These are phyloP conservation scores for Bacidia rubella DNA, from an alignment of 495 filamentous ascomycete species.

Conservation along the genomic window DNA sequence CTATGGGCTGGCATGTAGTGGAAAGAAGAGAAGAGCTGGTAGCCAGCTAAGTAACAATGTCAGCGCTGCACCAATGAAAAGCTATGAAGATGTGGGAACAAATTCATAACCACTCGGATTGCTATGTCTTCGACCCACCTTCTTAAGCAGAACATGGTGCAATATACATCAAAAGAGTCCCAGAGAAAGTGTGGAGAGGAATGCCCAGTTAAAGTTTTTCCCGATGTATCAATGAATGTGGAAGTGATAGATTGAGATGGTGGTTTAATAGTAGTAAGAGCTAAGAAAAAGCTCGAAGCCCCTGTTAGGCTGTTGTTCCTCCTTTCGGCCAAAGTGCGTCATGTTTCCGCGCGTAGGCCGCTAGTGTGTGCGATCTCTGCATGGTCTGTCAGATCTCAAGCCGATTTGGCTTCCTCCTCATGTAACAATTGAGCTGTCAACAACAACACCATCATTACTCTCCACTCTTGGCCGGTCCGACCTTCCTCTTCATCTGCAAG, in stretches of 20 bases:
- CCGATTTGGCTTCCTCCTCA: no score
- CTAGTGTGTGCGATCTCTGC: neutral
- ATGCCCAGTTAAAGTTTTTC: no score
- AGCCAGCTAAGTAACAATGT: neutral
- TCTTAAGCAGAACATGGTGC: conserved; percentile 3
- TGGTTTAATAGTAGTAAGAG: neutral
- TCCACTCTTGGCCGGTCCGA: no score
- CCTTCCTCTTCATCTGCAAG: neutral
- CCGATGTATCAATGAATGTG: no score
- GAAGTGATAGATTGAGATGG: no score
- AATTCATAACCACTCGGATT: neutral
- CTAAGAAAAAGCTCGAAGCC: neutral
- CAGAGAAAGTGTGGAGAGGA: no score
- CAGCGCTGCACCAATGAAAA: neutral
- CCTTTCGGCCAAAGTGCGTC: neutral
- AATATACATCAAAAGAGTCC: no score
- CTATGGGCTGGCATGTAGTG: conserved; percentile 47
- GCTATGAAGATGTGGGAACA: neutral
- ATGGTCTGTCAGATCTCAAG: no score
- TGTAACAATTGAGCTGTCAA: no score
- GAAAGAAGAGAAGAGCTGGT: conserved; percentile 49
- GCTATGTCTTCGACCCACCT: no score
- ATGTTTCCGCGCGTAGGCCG: neutral
- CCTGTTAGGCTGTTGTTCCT: neutral
- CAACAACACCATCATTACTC: no score